Percentiles rank a stretch among this genome's conserved stretches.
phyloP scores from a whole-genome alignment of 176 grass and related monocot species.

The Avena sativa region DNA sequence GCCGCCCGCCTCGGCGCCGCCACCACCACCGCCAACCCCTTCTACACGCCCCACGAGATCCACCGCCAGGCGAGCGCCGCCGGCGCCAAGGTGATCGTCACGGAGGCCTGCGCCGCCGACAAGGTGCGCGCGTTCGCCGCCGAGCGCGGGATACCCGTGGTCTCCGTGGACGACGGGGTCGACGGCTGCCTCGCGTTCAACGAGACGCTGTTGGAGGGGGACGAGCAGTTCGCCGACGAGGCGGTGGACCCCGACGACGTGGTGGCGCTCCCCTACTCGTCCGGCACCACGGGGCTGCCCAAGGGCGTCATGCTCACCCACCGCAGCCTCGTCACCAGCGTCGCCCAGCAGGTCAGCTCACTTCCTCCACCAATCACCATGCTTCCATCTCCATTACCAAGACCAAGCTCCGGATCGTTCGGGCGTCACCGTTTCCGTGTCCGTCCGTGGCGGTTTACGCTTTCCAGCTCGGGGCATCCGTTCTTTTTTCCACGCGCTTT shows the following conservation, averaged over 20 bases:
- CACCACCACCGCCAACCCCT: conserved; percentile 87
- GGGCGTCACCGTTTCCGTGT: background rate
- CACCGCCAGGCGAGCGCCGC: conserved; percentile 72
- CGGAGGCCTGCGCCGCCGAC: conserved; percentile 69
- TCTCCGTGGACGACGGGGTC: conserved; percentile 45
- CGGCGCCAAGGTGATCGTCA: conserved; percentile 61
- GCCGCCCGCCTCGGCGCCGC: conserved; percentile 65
- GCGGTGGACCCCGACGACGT: conserved; percentile 72
- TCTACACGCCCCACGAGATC: conserved; percentile 85
- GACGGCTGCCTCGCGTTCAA: conserved; percentile 54
- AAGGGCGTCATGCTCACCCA: conserved; percentile 98
- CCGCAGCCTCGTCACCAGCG: conserved; percentile 92
- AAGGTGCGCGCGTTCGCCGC: conserved; percentile 74
- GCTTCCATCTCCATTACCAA: background rate
- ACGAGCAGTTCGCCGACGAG: conserved; percentile 21
- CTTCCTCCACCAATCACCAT: background rate
- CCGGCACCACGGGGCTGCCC: conserved; percentile 82
- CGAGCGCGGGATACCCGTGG: conserved; percentile 52
- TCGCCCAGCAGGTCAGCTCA: conserved; percentile 79
- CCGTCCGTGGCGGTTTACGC: background rate
- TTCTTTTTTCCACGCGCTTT: background rate
- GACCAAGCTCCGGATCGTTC: background rate
- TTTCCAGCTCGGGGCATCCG: conserved; percentile 26
- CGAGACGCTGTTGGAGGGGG: conserved; percentile 31
- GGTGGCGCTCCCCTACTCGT: conserved; percentile 80